Evolutionary conservation across 179 eudicot species (phyloP), one percentile per base, ranked within the genome.

Genomic region (Drosera spatulata): DNA sequence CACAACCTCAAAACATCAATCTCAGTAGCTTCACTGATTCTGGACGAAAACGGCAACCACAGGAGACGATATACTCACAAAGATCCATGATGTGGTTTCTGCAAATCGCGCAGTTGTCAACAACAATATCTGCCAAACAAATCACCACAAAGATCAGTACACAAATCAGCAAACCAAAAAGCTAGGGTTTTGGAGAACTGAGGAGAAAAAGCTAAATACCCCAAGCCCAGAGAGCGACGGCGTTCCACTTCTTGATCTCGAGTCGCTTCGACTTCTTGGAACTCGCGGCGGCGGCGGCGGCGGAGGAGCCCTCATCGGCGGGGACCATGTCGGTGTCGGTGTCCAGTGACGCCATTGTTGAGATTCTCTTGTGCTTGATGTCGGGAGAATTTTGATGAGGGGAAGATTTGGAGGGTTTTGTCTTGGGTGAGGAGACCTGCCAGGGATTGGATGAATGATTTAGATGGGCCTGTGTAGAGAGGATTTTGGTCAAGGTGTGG

Each of bases 221-320:
- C 97, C 97, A 89, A 61, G 97, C 95, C 97, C 97, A 89, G 14
- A 87, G 91, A 59, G 97, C 69, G 41, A 89, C 97, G 39, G 97
- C 97, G 80, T 82, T 89, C 97, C 97, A 89, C 80, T 22, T 22
- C 33, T 22, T 22, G 33, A 22, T 22, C 33, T 22, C 33, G 33
- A 22, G 1, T 22, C 33, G 91, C 73, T 84, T 83, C 2, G 81
- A 47, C 58, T 80, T 83, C 65, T 83, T 86, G 11, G 85, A 53
- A 22, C 39, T 33, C 48, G 3, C 11, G 3, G 15, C 56, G 56
- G 56, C 75, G 0, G 61, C 78, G 10, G 69, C 60, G 61, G 22
- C 12, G 53, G 60, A 60, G 4, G 83, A 59, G 13, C 71, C 83
- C 5, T 80, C 85, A 15, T 61, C 83, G 48, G 77, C 85, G 6